Base-by-base conservation (phyloP, 140 eudicot species). In the Cichorium intybus region DNA sequence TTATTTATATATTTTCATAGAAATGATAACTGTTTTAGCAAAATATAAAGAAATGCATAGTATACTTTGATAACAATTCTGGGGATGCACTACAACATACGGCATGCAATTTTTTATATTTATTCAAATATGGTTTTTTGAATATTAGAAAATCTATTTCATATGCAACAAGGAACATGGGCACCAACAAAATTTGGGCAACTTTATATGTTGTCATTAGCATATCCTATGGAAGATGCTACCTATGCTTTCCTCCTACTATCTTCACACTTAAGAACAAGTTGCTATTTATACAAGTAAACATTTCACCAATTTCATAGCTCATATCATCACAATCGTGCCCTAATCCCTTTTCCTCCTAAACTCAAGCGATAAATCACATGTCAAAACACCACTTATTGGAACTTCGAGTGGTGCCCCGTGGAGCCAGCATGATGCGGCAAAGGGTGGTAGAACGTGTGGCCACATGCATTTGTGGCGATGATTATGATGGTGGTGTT, bases 191-290 rank as follows among this genome's bases (percentile, higher is more conserved):
- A 69, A 45, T 60, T 18, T 23, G 64, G 16, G 14, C 66, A 59
- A 50, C 59, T 59, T 68, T 68, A 67, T 60, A 65, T 73, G 68
- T 66, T 59, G 70, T 49, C 70, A 52, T 51, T 15, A 60, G 80
- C 75, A 75, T 75, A 75, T 75, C 65, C 75, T 46, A 58, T 37
- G 75, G 80, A 75, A 75, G 80, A 75, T 75, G 66, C 80, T 60
- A 15, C 29, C 18, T 29, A 75, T 75, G 80, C 80, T 52, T 75
- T 63, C 24, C 18, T 54, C 65, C 54, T 59, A 59, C 74, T 51
- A 58, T 39, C 60, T 41, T n/a, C 26, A 22, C 54, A 28, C 41
- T 68, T 65, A 59, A 57, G 22, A 67, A 49, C 64, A 48, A 27
- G 12, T 28, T 59, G 33, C 65, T 75, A 75, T 75, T 59, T 67